A percentile compares a stretch with the other conserved stretches of the same genome.
Evolutionary conservation across 495 filamentous ascomycete genomes (phyloP).

Genomic region (Lophiostoma macrostomum): DNA sequence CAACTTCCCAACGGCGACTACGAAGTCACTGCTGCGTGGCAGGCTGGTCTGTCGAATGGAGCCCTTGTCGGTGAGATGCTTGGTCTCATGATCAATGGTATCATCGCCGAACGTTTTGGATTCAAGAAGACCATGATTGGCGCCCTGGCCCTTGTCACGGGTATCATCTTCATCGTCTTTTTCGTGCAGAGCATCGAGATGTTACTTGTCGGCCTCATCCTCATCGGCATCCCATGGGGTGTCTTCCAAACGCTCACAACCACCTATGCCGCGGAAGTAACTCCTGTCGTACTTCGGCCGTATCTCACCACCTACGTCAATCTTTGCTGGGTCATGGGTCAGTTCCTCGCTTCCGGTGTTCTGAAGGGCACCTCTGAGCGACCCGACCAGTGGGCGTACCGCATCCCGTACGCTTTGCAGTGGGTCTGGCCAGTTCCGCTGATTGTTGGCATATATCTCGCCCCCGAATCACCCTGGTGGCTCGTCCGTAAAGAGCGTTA

Average conservation of each 20-base stretch:
- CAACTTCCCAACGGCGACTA: conserved; percentile 55
- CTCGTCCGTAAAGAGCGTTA: conserved; percentile 67
- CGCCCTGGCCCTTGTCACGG: conserved; percentile 62
- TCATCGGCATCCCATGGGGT: conserved; percentile 78
- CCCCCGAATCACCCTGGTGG: conserved; percentile 82
- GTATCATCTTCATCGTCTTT: conserved; percentile 74
- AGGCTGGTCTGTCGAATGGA: conserved; percentile 71
- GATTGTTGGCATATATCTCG: conserved; percentile 60
- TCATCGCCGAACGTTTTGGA: conserved; percentile 70
- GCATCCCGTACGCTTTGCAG: conserved; percentile 69
- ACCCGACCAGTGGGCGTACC: conserved; percentile 62
- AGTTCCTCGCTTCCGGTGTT: conserved; percentile 71
- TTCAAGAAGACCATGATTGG: conserved; percentile 70
- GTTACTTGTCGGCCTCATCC: conserved; percentile 69
- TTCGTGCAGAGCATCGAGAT: conserved; percentile 66
- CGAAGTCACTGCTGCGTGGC: conserved; percentile 71
- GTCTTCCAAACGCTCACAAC: conserved; percentile 78
- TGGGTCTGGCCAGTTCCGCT: conserved; percentile 80
- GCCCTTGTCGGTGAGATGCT: conserved; percentile 67
- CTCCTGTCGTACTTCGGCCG: conserved; percentile 66
- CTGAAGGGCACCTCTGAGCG: conserved; percentile 62
- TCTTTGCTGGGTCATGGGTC: conserved; percentile 77
- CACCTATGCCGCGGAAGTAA: conserved; percentile 79
- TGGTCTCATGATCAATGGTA: conserved; percentile 73
- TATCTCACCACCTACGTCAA: conserved; percentile 81